Evolutionary conservation across 108 stramenopile genomes (phyloP).

Genomic region (Cyclotella atomus): DNA sequence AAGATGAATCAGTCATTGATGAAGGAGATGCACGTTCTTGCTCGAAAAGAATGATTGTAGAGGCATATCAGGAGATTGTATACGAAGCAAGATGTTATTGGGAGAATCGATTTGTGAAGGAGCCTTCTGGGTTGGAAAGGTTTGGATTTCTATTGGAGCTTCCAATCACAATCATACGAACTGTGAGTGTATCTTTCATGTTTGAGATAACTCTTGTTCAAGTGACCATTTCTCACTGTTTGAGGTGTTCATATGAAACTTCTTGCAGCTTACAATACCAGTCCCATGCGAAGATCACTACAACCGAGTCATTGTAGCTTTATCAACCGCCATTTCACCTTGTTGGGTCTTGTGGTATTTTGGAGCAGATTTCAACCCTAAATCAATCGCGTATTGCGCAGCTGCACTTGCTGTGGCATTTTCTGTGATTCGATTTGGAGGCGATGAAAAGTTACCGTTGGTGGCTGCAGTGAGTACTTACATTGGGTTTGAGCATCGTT

Average conservation of each 20-base stretch:
- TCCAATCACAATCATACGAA: slow-evolving; percentile 32
- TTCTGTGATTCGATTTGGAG: slow-evolving; percentile 48
- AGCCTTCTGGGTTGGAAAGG: slow-evolving; percentile 32
- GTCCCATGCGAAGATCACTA: slow-evolving; percentile 52
- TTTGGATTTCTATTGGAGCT: slow-evolving; percentile 27
- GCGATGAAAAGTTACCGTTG: slow-evolving; percentile 40
- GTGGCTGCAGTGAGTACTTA: slow-evolving; percentile 41
- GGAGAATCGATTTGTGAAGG: slow-evolving; percentile 12
- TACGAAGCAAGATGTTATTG: slow-evolving; percentile 16
- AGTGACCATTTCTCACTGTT: too few species aligned
- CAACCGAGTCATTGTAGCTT: slow-evolving; percentile 39
- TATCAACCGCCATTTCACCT: slow-evolving; percentile 40
- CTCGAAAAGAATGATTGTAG: slow-evolving; percentile 14
- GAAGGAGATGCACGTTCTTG: neutral
- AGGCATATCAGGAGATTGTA: slow-evolving; percentile 29
- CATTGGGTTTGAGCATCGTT: too few species aligned
- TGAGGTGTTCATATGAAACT: too few species aligned
- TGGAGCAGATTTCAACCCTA: slow-evolving; percentile 37
- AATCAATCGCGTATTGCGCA: neutral
- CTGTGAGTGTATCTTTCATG: slow-evolving; percentile 18
- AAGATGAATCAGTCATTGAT: slow-evolving; percentile 22
- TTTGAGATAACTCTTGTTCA: too few species aligned
- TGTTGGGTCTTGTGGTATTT: slow-evolving; percentile 48
- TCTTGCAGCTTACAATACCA: slow-evolving; percentile 45
- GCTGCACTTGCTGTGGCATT: slow-evolving; percentile 16